Evolutionary conservation across 2,329 filamentous ascomycete species (phyloP), one percentile per base, ranked within the genome.

Genomic region (Mycosphaerella sp.): DNA sequence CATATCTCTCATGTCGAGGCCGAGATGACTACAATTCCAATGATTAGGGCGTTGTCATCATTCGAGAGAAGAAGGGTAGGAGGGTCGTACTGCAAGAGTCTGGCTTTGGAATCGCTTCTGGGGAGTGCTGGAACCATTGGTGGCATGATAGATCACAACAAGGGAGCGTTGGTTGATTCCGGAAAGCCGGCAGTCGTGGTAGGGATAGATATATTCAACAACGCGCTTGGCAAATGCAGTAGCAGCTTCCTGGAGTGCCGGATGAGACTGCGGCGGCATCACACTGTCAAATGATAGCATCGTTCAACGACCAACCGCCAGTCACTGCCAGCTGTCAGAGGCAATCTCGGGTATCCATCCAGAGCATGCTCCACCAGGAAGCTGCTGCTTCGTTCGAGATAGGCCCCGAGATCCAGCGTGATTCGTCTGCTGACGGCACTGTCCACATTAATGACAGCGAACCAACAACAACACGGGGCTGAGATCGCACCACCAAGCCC

Each of bases 71-170:
- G 17, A 34, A 31, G 31, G 23, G 6, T n/a, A 6, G 6, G 9
- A 6, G n/a, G 1, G n/a, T 10, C 48, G 32, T 17, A 51, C 48
- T 62, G 55, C 53, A 74, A 70, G 44, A 76, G 67, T 7, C 67
- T 68, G 11, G 63, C 60, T 60, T 74, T 75, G 32, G 70, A 69
- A 42, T 72, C 70, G 59, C 73, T 75, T 59, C 64, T 68, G 10
- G 73, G 66, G 43, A 74, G 58, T 29, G 61, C 51, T 43, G 51
- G 48, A 31, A 65, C 51, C 17, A 45, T 47, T 29, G 64, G 64
- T 3, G 62, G 54, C 62, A 62, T 65, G 12, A 8, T 55, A n/a
- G 10, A 6, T 8, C 17, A 48, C 17, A n/a, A 29, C 6, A 40
- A 32, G 1, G 21, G 21, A 21, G 32, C 14, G 23, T 38, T 32